Evolutionary conservation across 495 filamentous ascomycete genomes (phyloP).

Genomic region (Tuber magnatum): DNA sequence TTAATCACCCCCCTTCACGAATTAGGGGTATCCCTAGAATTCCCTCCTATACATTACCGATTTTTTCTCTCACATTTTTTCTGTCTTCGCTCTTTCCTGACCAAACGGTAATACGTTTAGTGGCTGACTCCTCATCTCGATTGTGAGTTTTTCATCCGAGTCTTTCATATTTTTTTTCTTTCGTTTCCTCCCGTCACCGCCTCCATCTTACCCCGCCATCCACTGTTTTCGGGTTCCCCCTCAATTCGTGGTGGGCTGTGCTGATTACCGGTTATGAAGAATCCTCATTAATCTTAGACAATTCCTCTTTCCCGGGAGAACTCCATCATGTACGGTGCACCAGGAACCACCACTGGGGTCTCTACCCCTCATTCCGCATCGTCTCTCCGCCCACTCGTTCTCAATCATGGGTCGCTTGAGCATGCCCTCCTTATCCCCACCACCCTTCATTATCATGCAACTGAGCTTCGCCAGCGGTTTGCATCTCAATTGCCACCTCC

Average conservation of each 20-base stretch:
- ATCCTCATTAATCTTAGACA: constrained; percentile 15
- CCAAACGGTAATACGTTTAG: constrained; percentile 21
- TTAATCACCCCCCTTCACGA: constrained; percentile 37
- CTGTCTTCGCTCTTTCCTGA: constrained; percentile 15
- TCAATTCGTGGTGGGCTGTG: neutral
- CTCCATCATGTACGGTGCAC: constrained; percentile 74
- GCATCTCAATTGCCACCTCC: constrained; percentile 72
- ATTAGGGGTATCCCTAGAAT: neutral
- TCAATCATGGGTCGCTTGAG: constrained; percentile 89
- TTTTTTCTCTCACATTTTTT: constrained; percentile 7
- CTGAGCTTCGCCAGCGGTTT: constrained; percentile 82
- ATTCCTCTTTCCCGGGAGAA: constrained; percentile 28
- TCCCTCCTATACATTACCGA: neutral
- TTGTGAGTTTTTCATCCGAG: constrained; percentile 9
- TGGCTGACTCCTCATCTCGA: neutral
- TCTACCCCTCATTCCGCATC: constrained; percentile 85
- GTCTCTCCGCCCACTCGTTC: constrained; percentile 77
- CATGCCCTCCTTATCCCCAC: constrained; percentile 92
- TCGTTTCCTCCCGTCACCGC: constrained; percentile 5
- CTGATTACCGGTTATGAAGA: constrained; percentile 22
- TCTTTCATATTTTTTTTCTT: neutral
- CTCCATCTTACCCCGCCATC: neutral
- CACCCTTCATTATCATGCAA: constrained; percentile 87
- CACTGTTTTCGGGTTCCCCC: neutral
- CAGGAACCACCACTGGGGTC: constrained; percentile 76